Evolutionary conservation across 306 rosid species (phyloP), one percentile per base, ranked within the genome.

Genomic region (Vachellia pachyceras): DNA sequence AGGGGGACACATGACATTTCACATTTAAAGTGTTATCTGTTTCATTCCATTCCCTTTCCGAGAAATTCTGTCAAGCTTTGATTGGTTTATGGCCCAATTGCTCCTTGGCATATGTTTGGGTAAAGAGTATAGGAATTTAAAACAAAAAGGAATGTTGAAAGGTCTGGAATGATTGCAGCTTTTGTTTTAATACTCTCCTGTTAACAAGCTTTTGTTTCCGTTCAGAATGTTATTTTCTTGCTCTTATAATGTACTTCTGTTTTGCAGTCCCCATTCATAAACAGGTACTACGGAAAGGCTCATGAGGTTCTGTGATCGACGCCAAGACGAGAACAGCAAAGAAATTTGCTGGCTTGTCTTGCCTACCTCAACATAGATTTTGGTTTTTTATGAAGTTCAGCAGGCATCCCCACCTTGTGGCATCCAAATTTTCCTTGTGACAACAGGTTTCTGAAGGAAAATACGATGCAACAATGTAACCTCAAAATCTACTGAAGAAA

Each of bases 231-330:
- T n/a, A n/a, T n/a, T 68, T n/a, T 35, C 18, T 58, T 78, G 57
- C 41, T 36, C 35, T 23, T 70, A 8, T 70, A n/a, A 61, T 71
- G 22, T 49, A 37, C 44, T n/a, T n/a, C n/a, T 39, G 13, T 58
- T 22, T 73, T 81, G 87, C 87, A 92, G 94, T 89, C 92, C 61
- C 85, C 87, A 54, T 92, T 92, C 81, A 92, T 92, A 50, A 92
- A 92, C 85, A 84, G 97, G 89, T 92, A 90, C 76, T 89, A 89
- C 0, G 97, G 94, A 57, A 92, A 87, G 84, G 97, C 94, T 85
- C 91, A 92, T 10, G 89, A 86, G 80, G 76, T 92, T 77, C 89
- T 92, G 66, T 89, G 84, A 90, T 74, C 50, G 73, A 46, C 29
- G 69, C 46, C 66, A 60, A 29, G 82, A 25, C 36, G 54, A 39